phyloP scores from a whole-genome alignment of 805 yeast species.

The Monosporozyma aquatica region DNA sequence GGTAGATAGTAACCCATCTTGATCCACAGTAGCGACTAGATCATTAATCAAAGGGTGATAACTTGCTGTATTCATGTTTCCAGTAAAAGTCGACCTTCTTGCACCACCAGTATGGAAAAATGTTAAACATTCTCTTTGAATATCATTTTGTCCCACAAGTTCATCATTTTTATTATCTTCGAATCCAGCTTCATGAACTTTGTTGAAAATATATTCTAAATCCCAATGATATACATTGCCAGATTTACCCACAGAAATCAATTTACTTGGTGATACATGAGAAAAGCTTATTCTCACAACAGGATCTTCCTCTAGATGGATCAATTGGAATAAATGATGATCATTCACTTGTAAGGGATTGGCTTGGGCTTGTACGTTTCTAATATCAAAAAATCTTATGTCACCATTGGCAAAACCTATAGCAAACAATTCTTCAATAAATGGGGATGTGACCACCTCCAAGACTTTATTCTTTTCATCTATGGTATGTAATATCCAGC shows the following conservation, averaged over 20 bases:
- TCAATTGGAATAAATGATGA: constrained; percentile 15
- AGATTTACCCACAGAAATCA: constrained; percentile 22
- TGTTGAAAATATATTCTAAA: constrained; percentile 32
- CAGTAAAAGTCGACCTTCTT: constrained; percentile 11
- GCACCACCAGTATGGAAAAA: constrained; percentile 28
- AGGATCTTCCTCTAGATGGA: constrained; percentile 20
- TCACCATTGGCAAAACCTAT: constrained; percentile 25
- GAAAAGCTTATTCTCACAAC: constrained; percentile 23
- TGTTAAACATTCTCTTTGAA: constrained; percentile 15
- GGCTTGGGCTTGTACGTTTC: constrained; percentile 15
- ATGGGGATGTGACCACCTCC: too few species aligned
- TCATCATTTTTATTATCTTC: constrained; percentile 1
- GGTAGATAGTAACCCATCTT: constrained; percentile 23
- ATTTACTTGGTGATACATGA: constrained; percentile 16
- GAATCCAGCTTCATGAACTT: constrained; percentile 34
- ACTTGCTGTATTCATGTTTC: constrained; percentile 11
- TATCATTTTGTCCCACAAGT: constrained; percentile 1
- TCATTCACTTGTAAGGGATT: not conserved
- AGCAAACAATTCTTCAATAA: constrained; percentile 21
- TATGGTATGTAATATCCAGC: constrained; percentile 15
- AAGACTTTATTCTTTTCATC: too few species aligned
- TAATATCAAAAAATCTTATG: constrained; percentile 28
- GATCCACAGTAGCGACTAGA: constrained; percentile 22
- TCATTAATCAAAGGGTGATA: constrained; percentile 21
- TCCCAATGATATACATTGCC: constrained; percentile 31